phyloP scores from a whole-genome alignment of 495 filamentous ascomycete species.

The Podospora australis region DNA sequence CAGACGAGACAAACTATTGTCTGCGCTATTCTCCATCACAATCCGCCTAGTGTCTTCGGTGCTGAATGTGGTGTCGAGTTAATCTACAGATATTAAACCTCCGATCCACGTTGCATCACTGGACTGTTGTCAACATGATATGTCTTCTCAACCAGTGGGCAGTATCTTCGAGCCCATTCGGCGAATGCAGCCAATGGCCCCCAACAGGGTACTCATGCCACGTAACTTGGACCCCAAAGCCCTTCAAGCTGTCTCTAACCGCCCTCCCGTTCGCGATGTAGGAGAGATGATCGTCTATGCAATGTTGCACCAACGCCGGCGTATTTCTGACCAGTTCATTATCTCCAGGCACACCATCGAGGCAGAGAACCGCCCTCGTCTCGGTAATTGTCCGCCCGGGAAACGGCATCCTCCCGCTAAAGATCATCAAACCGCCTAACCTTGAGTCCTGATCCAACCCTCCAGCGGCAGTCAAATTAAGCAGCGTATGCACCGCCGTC shows the following conservation, averaged over 20 bases:
- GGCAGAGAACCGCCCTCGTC: constrained; percentile 14
- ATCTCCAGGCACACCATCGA: constrained; percentile 13
- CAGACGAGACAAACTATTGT: no score
- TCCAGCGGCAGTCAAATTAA: constrained; percentile 24
- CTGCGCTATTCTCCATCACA: no score
- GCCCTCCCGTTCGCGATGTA: constrained; percentile 35
- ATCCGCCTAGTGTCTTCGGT: no score
- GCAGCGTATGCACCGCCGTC: constrained; percentile 32
- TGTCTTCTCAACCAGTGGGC: constrained; percentile 32
- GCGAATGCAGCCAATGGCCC: constrained; percentile 51
- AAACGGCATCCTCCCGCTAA: constrained; percentile 52
- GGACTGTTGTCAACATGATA: no score
- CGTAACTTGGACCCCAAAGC: constrained; percentile 35
- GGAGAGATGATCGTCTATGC: constrained; percentile 43
- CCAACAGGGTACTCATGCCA: constrained; percentile 46
- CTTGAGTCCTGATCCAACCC: neutral
- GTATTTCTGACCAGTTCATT: constrained; percentile 19
- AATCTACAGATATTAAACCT: no score
- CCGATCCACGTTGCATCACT: no score
- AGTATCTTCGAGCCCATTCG: constrained; percentile 45
- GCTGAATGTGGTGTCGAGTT: no score
- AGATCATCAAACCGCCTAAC: constrained; percentile 42
- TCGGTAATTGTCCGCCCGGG: constrained; percentile 16
- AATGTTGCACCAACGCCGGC: constrained; percentile 49
- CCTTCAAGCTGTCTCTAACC: constrained; percentile 31